These are phyloP conservation scores for Cicer bijugum DNA, from an alignment of 306 rosid species.

Conservation along the genomic window DNA sequence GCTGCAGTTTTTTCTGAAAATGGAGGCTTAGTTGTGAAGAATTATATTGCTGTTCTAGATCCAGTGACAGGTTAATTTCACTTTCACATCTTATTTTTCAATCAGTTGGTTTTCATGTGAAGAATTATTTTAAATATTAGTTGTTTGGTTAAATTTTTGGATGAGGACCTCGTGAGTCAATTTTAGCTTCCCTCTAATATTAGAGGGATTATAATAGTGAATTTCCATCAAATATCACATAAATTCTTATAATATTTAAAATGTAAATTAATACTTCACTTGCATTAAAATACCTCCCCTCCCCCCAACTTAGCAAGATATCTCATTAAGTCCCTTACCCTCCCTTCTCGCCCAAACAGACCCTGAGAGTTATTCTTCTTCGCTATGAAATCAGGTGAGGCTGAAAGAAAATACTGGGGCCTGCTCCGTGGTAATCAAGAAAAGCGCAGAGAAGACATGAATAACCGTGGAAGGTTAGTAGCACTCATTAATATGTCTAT, in stretches of 20 bases:
- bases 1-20: slow-evolving; percentile 75
- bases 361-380: slow-evolving; percentile 11
- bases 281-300: no score
- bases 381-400: slow-evolving; percentile 65
- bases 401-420: slow-evolving; percentile 85
- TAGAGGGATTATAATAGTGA: no score
- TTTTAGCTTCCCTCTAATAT: no score
- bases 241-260: neutral
- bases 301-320: neutral
- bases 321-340: neutral
- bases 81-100: slow-evolving; percentile 9
- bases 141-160: no score
- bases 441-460: slow-evolving; percentile 49
- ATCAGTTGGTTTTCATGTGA: neutral
- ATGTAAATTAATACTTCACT: neutral
- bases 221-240: neutral
- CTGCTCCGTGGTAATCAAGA: slow-evolving; percentile 74
- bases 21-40: slow-evolving; percentile 79
- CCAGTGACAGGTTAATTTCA: slow-evolving; percentile 71
- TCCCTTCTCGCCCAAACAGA: neutral
- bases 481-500: neutral
- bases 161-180: no score
- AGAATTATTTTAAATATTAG: neutral
- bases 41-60: slow-evolving; percentile 72
- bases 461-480: slow-evolving; percentile 74